These are phyloP conservation scores for Quercus tomentella DNA, from an alignment of 331 rosid genomes.

Conservation along the genomic window DNA sequence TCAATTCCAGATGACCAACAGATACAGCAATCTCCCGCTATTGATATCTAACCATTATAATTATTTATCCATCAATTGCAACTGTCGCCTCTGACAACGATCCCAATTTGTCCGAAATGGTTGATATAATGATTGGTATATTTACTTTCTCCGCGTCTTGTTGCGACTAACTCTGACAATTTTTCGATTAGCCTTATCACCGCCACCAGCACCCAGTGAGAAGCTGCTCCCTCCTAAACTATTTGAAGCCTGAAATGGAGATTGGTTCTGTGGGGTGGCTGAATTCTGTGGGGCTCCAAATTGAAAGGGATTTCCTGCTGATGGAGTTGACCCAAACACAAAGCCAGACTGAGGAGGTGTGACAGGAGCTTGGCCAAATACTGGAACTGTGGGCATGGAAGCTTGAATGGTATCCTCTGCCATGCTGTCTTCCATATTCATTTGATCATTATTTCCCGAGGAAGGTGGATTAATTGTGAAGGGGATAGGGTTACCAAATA, in stretches of 20 bases:
- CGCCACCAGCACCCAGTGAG: slow-evolving; percentile 74
- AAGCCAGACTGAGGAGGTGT: slow-evolving; percentile 45
- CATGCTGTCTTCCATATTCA: slow-evolving; percentile 87
- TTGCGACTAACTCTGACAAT: slow-evolving; percentile 39
- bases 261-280: slow-evolving; percentile 44
- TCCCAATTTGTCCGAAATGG: slow-evolving; percentile 13
- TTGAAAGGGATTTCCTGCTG: slow-evolving; percentile 47
- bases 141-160: slow-evolving; percentile 63
- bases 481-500: slow-evolving; percentile 45
- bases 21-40: slow-evolving; percentile 15
- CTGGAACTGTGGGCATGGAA: slow-evolving; percentile 30
- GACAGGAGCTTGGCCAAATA: slow-evolving; percentile 52
- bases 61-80: slow-evolving; percentile 8
- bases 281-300: slow-evolving; percentile 54
- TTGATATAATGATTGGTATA: neutral
- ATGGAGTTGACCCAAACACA: slow-evolving; percentile 50
- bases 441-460: slow-evolving; percentile 55
- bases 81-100: slow-evolving; percentile 6
- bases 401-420: slow-evolving; percentile 75
- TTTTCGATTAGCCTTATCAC: slow-evolving; percentile 63
- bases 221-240: slow-evolving; percentile 77
- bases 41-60: slow-evolving; percentile 6
- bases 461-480: slow-evolving; percentile 41
- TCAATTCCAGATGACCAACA: slow-evolving; percentile 18
- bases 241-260: slow-evolving; percentile 67